Evolutionary conservation across 2,329 filamentous ascomycete genomes (phyloP).

Genomic region (Geosmithia flava): DNA sequence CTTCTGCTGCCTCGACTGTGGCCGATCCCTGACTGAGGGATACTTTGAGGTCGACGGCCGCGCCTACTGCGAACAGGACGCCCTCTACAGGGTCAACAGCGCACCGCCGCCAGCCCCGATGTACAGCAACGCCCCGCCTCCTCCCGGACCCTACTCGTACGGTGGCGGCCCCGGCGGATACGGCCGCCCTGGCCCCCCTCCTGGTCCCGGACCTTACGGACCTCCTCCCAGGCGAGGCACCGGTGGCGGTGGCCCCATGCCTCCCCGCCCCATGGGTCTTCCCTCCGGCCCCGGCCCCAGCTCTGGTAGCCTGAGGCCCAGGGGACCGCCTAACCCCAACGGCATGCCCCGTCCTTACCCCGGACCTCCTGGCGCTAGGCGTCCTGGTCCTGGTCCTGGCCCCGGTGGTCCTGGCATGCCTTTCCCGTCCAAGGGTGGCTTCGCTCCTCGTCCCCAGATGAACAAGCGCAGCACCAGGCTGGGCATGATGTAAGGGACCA

Average conservation of each 20-base stretch:
- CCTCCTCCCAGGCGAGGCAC: background rate
- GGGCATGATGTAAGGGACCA: conserved; percentile 37
- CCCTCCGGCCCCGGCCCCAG: conserved; percentile 12
- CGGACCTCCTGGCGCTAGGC: conserved; percentile 9
- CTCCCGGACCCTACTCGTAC: background rate
- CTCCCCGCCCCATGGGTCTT: conserved; percentile 5
- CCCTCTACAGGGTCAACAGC: conserved; percentile 42
- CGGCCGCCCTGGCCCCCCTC: background rate
- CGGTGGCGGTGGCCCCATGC: conserved; percentile 1
- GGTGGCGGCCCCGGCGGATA: background rate
- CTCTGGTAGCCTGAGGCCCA: conserved; percentile 5
- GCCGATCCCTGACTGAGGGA: conserved; percentile 60
- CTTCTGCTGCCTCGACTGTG: conserved; percentile 74
- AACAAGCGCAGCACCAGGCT: conserved; percentile 51
- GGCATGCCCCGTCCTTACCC: conserved; percentile 11
- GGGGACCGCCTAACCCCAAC: conserved; percentile 3
- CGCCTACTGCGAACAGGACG: conserved; percentile 81
- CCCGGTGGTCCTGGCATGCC: conserved; percentile 2
- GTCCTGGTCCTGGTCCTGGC: conserved; percentile 1
- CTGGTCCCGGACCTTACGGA: background rate
- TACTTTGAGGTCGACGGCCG: conserved; percentile 81
- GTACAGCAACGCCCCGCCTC: background rate
- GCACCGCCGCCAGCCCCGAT: background rate
- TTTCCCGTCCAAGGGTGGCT: background rate
- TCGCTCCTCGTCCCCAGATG: conserved; percentile 31